Percentiles rank a stretch among this genome's conserved stretches.
phyloP scores from a whole-genome alignment of 1,284 basidiomycete genomes.

The Sporisorium exsertum region DNA sequence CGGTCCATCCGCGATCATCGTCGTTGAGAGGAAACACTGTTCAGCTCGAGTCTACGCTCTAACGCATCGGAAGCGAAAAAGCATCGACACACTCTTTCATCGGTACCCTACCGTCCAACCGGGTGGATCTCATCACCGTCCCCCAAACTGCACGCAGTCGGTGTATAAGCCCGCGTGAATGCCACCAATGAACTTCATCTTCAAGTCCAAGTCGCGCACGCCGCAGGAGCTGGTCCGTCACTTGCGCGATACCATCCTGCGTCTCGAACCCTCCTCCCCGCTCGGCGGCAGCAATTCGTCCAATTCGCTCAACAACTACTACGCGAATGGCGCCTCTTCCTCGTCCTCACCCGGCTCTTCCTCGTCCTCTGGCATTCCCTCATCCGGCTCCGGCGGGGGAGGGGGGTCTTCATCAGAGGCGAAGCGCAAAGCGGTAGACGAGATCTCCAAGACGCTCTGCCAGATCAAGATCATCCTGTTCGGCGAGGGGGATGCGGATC shows the following conservation, averaged over 20 bases:
- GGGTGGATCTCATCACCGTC: not conserved
- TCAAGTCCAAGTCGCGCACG: slow-evolving; percentile 64
- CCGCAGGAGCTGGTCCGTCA: slow-evolving; percentile 63
- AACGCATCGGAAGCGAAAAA: too few species aligned
- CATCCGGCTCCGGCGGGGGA: slow-evolving; percentile 14
- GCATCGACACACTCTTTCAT: not conserved
- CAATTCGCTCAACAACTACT: slow-evolving; percentile 30
- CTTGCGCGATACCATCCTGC: slow-evolving; percentile 57
- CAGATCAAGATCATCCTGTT: slow-evolving; percentile 87
- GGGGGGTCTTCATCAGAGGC: slow-evolving; percentile 24
- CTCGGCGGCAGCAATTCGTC: slow-evolving; percentile 28
- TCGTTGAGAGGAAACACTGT: not conserved
- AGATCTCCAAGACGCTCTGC: slow-evolving; percentile 86
- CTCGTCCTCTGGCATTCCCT: slow-evolving; percentile 17
- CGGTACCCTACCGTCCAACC: not conserved
- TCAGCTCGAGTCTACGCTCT: not conserved
- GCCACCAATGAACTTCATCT: slow-evolving; percentile 67
- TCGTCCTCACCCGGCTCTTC: slow-evolving; percentile 27
- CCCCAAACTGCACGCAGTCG: not conserved
- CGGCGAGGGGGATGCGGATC: slow-evolving; percentile 82
- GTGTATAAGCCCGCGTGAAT: not conserved
- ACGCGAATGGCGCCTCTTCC: slow-evolving; percentile 17
- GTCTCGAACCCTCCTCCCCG: slow-evolving; percentile 51
- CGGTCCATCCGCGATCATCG: not conserved
- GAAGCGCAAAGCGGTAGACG: slow-evolving; percentile 79